Evolutionary conservation across 2,329 filamentous ascomycete species (phyloP).

Genomic region (Botrytis galanthina): DNA sequence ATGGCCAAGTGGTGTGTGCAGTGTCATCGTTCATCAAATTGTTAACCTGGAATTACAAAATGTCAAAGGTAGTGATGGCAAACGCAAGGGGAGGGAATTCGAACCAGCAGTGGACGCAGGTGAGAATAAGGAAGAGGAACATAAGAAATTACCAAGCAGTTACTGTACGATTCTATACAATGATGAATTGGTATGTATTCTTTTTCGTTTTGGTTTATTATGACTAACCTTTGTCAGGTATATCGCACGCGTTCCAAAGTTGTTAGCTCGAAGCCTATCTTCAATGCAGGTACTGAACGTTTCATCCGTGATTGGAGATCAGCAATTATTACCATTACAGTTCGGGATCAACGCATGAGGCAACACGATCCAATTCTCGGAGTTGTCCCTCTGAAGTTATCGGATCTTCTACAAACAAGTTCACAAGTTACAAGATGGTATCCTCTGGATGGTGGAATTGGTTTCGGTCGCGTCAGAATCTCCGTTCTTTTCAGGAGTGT

Average conservation of each 20-base stretch:
- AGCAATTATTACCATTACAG: constrained; percentile 78
- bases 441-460: constrained; percentile 90
- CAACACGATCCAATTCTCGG: constrained; percentile 95
- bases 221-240: constrained; percentile 44
- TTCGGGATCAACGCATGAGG: constrained; percentile 83
- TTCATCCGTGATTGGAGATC: constrained; percentile 94
- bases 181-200: constrained; percentile 65
- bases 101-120: constrained; percentile 84
- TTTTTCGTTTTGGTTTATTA: not conserved
- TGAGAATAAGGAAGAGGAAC: constrained; percentile 81
- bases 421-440: constrained; percentile 88
- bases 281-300: constrained; percentile 91
- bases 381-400: constrained; percentile 82
- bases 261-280: constrained; percentile 90
- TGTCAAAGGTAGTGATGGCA: constrained; percentile 79
- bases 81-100: constrained; percentile 79
- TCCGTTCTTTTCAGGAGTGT: constrained; percentile 88
- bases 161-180: constrained; percentile 94
- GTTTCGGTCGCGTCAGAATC: constrained; percentile 85
- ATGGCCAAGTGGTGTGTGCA: constrained; percentile 89
- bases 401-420: constrained; percentile 81
- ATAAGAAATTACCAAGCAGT: constrained; percentile 76
- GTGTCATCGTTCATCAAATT: constrained; percentile 87
- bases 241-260: constrained; percentile 96
- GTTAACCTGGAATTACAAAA: constrained; percentile 92